Evolutionary conservation across 306 rosid species (phyloP).

Genomic region (Acacia acuminata): DNA sequence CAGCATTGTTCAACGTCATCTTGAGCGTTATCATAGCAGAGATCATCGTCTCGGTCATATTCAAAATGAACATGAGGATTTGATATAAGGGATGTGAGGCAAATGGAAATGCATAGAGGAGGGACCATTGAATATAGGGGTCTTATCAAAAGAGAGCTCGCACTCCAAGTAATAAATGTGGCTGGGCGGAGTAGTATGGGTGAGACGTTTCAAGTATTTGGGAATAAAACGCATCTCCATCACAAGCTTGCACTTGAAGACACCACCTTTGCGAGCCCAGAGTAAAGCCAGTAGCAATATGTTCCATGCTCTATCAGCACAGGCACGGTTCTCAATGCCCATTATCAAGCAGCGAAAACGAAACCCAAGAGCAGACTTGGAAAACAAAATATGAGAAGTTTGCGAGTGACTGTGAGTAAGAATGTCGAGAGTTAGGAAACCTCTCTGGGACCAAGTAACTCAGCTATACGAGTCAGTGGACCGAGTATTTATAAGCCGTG

Average conservation of each 20-base stretch:
- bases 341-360: not conserved
- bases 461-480: too few relatives aligned
- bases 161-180: slow-evolving; percentile 63
- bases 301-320: slow-evolving; percentile 66
- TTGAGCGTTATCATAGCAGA: slow-evolving; percentile 22
- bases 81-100: slow-evolving; percentile 71
- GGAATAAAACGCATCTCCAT: slow-evolving; percentile 66
- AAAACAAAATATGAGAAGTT: not conserved
- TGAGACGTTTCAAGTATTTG: slow-evolving; percentile 54
- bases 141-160: slow-evolving; percentile 79
- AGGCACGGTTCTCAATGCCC: slow-evolving; percentile 32
- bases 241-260: slow-evolving; percentile 55
- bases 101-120: slow-evolving; percentile 61
- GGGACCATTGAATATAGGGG: slow-evolving; percentile 64
- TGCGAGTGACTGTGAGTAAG: not conserved
- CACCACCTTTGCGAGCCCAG: slow-evolving; percentile 83
- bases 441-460: too few relatives aligned
- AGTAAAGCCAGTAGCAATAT: slow-evolving; percentile 58
- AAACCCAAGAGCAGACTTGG: not conserved
- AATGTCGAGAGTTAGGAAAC: not conserved
- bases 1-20: not conserved
- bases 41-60: slow-evolving; percentile 33
- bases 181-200: slow-evolving; percentile 5
- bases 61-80: slow-evolving; percentile 63
- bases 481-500: too few relatives aligned